A percentile compares a stretch with the other conserved stretches of the same genome.
Conservation (phyloP, 2,329 filamentous ascomycete genomes). For the Monosporascus sp. region DNA sequence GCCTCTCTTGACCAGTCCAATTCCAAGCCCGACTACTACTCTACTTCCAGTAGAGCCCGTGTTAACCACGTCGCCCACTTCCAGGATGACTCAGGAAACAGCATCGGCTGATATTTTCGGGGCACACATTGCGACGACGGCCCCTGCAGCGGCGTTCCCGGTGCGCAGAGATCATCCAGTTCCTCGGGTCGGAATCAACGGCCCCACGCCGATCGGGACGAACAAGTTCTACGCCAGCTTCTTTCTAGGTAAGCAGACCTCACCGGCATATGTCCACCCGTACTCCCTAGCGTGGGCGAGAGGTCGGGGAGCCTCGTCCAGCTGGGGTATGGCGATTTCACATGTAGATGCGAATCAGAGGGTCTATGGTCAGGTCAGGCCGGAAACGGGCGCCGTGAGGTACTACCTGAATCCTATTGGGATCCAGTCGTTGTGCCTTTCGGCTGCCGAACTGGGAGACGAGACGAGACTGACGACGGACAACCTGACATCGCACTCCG, state of each 20-base stretch:
- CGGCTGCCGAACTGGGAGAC: constrained; percentile 65
- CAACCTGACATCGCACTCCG: constrained; percentile 52
- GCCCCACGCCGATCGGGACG: constrained; percentile 53
- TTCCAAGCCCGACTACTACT: constrained; percentile 32
- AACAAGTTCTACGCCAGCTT: constrained; percentile 83
- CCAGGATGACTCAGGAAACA: constrained; percentile 17
- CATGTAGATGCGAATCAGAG: constrained; percentile 66
- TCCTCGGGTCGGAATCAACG: constrained; percentile 43
- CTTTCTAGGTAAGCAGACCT: constrained; percentile 67
- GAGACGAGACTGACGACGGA: constrained; percentile 52
- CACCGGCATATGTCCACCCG: constrained; percentile 68
- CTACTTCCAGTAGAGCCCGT: constrained; percentile 16
- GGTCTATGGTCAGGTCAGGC: constrained; percentile 56
- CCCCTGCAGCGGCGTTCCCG: constrained; percentile 43
- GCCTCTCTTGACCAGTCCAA: constrained; percentile 26
- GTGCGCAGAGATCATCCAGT: constrained; percentile 53
- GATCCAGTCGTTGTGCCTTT: constrained; percentile 75
- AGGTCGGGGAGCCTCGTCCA: constrained; percentile 55
- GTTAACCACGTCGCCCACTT: constrained; percentile 12
- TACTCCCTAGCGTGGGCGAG: constrained; percentile 66
- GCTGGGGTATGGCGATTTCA: constrained; percentile 73
- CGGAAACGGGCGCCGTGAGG: constrained; percentile 51
- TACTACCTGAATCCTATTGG: constrained; percentile 81
- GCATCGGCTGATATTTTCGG: constrained; percentile 47
- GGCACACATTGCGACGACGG: constrained; percentile 45